A percentile compares a stretch with the other conserved stretches of the same genome.
Evolutionary conservation across 352 stramenopile species (phyloP).

Genomic region (Globisporangium takayamanum): DNA sequence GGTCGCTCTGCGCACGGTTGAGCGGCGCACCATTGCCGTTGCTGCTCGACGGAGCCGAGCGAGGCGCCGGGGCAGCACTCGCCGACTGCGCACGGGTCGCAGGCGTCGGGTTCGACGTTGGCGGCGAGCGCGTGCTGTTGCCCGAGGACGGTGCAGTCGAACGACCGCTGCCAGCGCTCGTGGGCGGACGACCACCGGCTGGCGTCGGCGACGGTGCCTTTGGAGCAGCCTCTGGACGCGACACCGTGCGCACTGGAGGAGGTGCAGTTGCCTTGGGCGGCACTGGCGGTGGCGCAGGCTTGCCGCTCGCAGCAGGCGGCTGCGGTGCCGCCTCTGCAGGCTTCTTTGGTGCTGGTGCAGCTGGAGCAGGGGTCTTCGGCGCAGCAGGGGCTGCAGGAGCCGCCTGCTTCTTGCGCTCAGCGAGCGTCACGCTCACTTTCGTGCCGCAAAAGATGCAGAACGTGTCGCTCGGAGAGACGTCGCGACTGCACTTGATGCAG

Average conservation of each 20-base stretch:
- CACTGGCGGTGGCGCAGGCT: conserved; percentile 7
- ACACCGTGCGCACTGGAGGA: conserved; percentile 6
- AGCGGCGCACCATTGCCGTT: conserved; percentile 7
- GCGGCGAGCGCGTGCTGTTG: conserved; percentile 19
- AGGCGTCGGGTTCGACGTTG: conserved; percentile 6
- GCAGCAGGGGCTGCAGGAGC: conserved; percentile 14
- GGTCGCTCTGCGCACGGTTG: conserved; percentile 10
- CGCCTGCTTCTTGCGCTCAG: conserved; percentile 37
- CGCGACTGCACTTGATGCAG: conserved; percentile 73
- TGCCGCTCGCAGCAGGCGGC: conserved; percentile 12
- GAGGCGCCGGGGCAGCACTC: conserved; percentile 12
- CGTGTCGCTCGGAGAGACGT: conserved; percentile 64
- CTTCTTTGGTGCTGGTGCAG: conserved; percentile 6
- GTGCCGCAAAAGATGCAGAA: conserved; percentile 88
- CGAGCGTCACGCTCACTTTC: conserved; percentile 65
- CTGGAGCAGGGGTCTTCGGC: neutral
- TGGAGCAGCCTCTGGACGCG: conserved; percentile 4
- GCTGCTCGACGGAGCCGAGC: conserved; percentile 2
- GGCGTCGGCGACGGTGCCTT: conserved; percentile 15
- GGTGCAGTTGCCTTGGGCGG: neutral
- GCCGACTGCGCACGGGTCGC: neutral
- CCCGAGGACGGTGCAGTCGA: conserved; percentile 16
- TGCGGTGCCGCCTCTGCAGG: conserved; percentile 12
- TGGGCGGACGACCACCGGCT: conserved; percentile 3
- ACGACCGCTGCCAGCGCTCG: neutral